Base-by-base conservation (phyloP, 352 stramenopile genomes). In the Thalassiosira hispida region DNA sequence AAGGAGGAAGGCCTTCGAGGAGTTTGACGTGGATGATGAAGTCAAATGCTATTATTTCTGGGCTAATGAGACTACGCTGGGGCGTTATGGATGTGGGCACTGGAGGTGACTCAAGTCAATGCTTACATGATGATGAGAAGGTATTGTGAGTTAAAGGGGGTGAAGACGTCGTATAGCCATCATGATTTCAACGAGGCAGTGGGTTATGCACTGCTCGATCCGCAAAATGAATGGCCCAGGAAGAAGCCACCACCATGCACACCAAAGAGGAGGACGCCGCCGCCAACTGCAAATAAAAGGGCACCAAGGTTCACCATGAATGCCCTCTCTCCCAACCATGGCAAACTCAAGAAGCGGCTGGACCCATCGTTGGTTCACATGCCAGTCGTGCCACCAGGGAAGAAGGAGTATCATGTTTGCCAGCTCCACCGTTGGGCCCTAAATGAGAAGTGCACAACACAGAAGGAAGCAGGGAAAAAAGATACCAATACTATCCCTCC, bases 41-140 rank as follows among this genome's bases (percentile, higher is more conserved):
- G n/a, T n/a, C n/a, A n/a, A n/a, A n/a, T n/a, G n/a, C n/a, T n/a
- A n/a, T n/a, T n/a, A n/a, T n/a, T n/a, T n/a, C n/a, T n/a, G n/a
- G n/a, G n/a, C n/a, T n/a, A n/a, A n/a, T n/a, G n/a, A n/a, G n/a
- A n/a, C n/a, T n/a, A n/a, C n/a, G n/a, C n/a, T n/a, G n/a, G 52
- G 67, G 51, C 49, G 20, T 2, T 69, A 22, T 76, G n/a, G 2
- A 42, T 75, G 8, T 75, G 73, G 62, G 46, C 1, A 14, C 18
- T 53, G 47, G 64, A 63, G n/a, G 40, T 61, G 18, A 12, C n/a
- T 0, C 46, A 62, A 9, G 57, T 68, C 1, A 81, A 81, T 71
- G 55, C 47, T 0, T 81, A 66, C 38, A 14, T 60, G 3, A 38
- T 35, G 29, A 46, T 44, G 4, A 60, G 42, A 16, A 18, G 55